phyloP scores from a whole-genome alignment of 1,284 basidiomycete genomes.

The Microbotryum violaceum region DNA sequence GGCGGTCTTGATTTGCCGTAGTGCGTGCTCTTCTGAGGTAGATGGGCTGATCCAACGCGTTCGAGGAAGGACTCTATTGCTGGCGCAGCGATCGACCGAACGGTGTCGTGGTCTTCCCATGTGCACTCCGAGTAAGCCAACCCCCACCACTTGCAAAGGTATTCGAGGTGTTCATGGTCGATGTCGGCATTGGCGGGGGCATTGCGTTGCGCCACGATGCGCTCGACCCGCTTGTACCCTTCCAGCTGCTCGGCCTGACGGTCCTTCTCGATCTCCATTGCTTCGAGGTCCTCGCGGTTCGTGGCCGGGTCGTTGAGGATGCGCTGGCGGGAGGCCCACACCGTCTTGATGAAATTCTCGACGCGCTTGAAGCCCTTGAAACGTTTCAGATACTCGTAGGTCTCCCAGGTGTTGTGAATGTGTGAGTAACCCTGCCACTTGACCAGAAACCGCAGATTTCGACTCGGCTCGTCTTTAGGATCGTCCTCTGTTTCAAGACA shows the following conservation, averaged over 20 bases:
- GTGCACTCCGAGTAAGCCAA: conserved; percentile 93
- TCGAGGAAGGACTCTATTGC: conserved; percentile 74
- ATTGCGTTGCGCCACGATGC: conserved; percentile 78
- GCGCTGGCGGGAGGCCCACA: conserved; percentile 60
- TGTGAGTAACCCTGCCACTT: conserved; percentile 46
- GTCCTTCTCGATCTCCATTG: conserved; percentile 70
- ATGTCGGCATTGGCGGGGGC: conserved; percentile 51
- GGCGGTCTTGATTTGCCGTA: conserved; percentile 67
- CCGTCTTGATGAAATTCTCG: conserved; percentile 90
- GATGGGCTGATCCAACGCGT: conserved; percentile 68
- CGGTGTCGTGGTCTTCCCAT: conserved; percentile 66
- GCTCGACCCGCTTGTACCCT: conserved; percentile 83
- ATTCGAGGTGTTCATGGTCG: conserved; percentile 56
- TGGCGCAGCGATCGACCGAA: conserved; percentile 44
- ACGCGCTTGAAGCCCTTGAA: conserved; percentile 93
- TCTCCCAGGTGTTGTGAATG: conserved; percentile 83
- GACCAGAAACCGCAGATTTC: conserved; percentile 44
- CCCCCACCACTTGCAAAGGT: conserved; percentile 96
- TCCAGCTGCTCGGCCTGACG: conserved; percentile 83
- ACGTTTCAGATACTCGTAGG: conserved; percentile 79
- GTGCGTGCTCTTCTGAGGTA: conserved; percentile 74
- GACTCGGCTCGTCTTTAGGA: conserved; percentile 40
- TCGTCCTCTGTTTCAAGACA: conserved; percentile 33
- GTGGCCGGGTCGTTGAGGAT: conserved; percentile 61
- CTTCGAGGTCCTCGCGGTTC: conserved; percentile 81